Conservation (phyloP, 139 green algal genomes). For the Yamagishiella unicocca region DNA sequence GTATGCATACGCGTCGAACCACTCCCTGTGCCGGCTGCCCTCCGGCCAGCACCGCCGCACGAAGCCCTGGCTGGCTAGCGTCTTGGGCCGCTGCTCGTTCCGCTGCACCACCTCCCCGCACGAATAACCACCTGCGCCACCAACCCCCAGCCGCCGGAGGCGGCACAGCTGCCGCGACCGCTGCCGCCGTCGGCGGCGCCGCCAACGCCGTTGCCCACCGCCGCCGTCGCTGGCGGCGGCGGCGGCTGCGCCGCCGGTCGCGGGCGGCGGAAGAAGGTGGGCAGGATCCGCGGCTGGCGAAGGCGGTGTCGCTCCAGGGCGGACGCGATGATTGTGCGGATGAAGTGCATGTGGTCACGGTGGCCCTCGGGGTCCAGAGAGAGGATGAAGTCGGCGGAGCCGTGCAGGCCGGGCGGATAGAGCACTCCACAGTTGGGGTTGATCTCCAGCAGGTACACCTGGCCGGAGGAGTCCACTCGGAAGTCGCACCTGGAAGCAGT, state of each 20-base stretch:
- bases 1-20: conserved; percentile 53
- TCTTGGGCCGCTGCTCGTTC: neutral
- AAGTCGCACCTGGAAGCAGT: conserved; percentile 25
- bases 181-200: neutral
- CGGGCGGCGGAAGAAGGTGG: neutral
- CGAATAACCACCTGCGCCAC: neutral
- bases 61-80: conserved; percentile 1
- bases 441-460: conserved; percentile 56
- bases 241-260: too few relatives aligned
- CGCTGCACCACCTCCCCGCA: conserved; percentile 20
- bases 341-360: conserved; percentile 28
- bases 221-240: neutral
- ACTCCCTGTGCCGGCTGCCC: conserved; percentile 14
- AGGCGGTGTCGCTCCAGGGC: conserved; percentile 2
- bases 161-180: too few relatives aligned
- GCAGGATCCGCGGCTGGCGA: neutral
- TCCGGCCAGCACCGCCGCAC: conserved; percentile 1
- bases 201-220: neutral
- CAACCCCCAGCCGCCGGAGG: conserved; percentile 18
- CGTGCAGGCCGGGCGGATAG: conserved; percentile 39
- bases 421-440: conserved; percentile 59
- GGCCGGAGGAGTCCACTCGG: conserved; percentile 16
- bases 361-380: conserved; percentile 16
- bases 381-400: conserved; percentile 52
- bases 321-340: conserved; percentile 21